Base-by-base conservation (phyloP, 1,284 basidiomycete species). In the Cryptococcus deneoformans region DNA sequence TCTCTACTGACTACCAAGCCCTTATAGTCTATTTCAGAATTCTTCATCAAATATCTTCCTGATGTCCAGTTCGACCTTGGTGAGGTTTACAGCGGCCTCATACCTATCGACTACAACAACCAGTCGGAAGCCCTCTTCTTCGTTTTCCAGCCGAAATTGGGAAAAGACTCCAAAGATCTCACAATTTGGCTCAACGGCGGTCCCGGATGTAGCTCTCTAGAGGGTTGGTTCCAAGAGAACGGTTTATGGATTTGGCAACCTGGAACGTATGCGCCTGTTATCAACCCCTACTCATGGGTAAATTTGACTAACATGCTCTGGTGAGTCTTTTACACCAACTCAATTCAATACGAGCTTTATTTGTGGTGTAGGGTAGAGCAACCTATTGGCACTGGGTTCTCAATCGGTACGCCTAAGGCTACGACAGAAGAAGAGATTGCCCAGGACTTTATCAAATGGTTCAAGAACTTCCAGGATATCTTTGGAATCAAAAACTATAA, bases 361-460 rank as follows among this genome's bases (percentile, higher is more conserved):
- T 11, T 42, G 16, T 24, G 10, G 29, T 16, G 10, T n/a, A 52
- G 52, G 59, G 61, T 68, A 36, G 66, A 93, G 67, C 90, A 92
- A 65, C 90, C 90, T 0, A 85, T 90, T 34, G 87, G 88, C 6
- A 90, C 88, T 0, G 90, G 90, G 1, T 92, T 87, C 70, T 87
- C 87, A 0, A 85, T 86, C 62, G 90, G 90, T 5, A 81, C 66
- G 7, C 87, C 87, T 1, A 83, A 86, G 58, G 86, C 86, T 57
- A 79, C 51, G 2, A 68, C 71, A 44, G 68, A 79, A 53, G 59
- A 63, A 8, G 70, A 75, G 47, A 65, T 76, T n/a, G 74, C 76
- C 14, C n/a, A n/a, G n/a, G 5, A 77, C 48, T 77, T 80, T 53
- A 50, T 64, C 34, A 46, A 56, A 44, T 68, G 57, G 52, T 57